These are phyloP conservation scores for Suillus sp. DNA, from an alignment of 768 basidiomycete species.

Conservation along the genomic window DNA sequence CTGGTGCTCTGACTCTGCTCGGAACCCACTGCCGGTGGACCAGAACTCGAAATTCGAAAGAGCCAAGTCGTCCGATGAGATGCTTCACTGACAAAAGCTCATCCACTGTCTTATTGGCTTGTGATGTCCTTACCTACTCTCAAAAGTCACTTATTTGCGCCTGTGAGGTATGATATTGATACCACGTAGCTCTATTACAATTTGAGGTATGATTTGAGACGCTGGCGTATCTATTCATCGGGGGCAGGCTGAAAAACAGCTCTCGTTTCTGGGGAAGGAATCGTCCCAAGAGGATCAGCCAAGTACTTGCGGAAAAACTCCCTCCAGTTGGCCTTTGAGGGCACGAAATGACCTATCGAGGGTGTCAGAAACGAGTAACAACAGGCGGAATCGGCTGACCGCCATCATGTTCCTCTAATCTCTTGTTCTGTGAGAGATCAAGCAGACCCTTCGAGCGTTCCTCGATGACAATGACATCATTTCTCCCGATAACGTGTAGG, in stretches of 20 bases:
- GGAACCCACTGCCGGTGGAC: background rate
- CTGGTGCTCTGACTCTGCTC: background rate
- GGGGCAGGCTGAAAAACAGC: slow-evolving; percentile 33
- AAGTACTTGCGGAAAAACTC: slow-evolving; percentile 73
- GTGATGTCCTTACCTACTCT: background rate
- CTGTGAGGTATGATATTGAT: background rate
- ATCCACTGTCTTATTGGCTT: background rate
- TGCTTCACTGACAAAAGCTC: background rate
- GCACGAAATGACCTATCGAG: slow-evolving; percentile 76
- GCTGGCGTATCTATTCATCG: background rate
- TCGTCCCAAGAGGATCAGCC: slow-evolving; percentile 46
- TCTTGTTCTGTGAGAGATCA: slow-evolving; percentile 51
- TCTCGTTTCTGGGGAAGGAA: slow-evolving; percentile 46
- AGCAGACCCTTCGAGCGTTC: slow-evolving; percentile 66
- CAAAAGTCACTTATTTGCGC: background rate
- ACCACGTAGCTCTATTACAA: background rate
- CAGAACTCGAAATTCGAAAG: background rate
- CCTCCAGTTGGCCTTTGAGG: slow-evolving; percentile 75
- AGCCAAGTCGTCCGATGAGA: background rate
- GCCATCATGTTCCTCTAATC: slow-evolving; percentile 79
- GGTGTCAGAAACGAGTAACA: background rate
- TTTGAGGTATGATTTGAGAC: background rate
- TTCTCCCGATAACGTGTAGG: slow-evolving; percentile 76
- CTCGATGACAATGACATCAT: slow-evolving; percentile 71
- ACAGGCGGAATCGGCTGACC: slow-evolving; percentile 49